Evolutionary conservation across 768 basidiomycete genomes (phyloP), one percentile per base, ranked within the genome.

Genomic region (Lactifluus volemus): DNA sequence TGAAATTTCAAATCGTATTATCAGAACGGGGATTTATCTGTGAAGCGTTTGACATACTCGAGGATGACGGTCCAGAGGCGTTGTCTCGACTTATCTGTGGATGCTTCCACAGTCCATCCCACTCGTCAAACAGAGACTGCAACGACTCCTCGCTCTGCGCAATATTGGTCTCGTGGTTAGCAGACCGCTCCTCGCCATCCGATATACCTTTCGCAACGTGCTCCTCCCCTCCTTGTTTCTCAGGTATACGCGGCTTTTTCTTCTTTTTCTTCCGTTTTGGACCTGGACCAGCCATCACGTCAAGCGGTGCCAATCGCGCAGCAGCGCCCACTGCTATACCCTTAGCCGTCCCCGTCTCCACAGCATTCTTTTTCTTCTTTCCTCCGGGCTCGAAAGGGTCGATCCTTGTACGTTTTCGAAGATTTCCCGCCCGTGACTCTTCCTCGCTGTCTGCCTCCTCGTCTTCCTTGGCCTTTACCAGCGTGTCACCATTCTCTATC

Each of bases 371-470:
- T 62, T 76, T 73, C 48, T 70, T 70, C 49, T 69, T 68, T 53
- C 61, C 59, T n/a, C 71, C 74, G 2, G 55, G 53, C 14, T 68
- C 70, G 63, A 88, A 89, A 0, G 84, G 84, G 65, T 89, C 87
- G 17, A 74, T 64, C 60, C 78, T 79, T 10, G 73, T 72, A 68
- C 83, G 86, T 70, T 85, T 88, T 70, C 79, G 82, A 63, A 38
- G 81, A 78, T 4, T 80, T 77, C 78, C 73, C 0, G 81, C 80
- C 5, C 60, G 69, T 81, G 77, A 66, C 81, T 84, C 65, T 30
- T 86, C 85, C 25, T 32, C 49, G 49, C 36, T 39, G 42, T 55
- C 48, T 30, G 38, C 38, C 3, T 80, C 81, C 34, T 85, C 77
- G 44, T 79, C 77, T 44, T 61, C 60, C 9, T 30, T 68, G 66